Conservation (phyloP, 2,329 filamentous ascomycete genomes). For the Leptodontidium sp. region DNA sequence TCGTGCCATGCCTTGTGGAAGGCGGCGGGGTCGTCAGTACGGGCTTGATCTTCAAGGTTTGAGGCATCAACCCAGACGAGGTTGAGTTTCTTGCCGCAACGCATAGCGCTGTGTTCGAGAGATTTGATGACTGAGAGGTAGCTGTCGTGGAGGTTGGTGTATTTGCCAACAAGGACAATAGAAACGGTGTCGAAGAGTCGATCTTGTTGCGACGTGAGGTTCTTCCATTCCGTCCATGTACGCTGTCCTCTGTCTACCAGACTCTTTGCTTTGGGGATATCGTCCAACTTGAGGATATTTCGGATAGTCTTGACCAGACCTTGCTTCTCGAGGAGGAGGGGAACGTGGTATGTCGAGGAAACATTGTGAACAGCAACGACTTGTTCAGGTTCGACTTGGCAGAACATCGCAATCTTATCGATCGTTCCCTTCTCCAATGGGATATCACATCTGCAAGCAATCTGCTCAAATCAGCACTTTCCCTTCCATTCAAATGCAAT, state of each 20-base stretch:
- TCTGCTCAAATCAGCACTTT: conserved; percentile 56
- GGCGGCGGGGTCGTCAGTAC: conserved; percentile 69
- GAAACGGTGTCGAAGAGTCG: conserved; percentile 73
- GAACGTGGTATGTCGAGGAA: conserved; percentile 91
- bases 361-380: conserved; percentile 92
- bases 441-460: conserved; percentile 89
- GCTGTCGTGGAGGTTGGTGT: conserved; percentile 82
- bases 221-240: conserved; percentile 83
- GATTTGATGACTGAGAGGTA: conserved; percentile 88
- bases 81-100: conserved; percentile 79
- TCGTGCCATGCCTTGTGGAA: conserved; percentile 89
- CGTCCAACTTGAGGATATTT: conserved; percentile 70
- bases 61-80: conserved; percentile 86
- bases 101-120: conserved; percentile 91
- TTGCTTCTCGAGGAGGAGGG: conserved; percentile 88
- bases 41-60: conserved; percentile 75
- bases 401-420: conserved; percentile 88
- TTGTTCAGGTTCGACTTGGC: conserved; percentile 85
- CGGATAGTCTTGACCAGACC: conserved; percentile 74
- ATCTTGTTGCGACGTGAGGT: conserved; percentile 71
- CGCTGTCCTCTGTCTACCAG: conserved; percentile 68
- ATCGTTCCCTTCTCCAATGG: conserved; percentile 77
- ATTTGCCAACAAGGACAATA: conserved; percentile 93
- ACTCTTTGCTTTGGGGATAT: conserved; percentile 58
- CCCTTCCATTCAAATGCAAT: neutral